Percentiles rank a stretch among this genome's conserved stretches.
Conservation (phyloP, 768 basidiomycete genomes). For the Calocera cornea region DNA sequence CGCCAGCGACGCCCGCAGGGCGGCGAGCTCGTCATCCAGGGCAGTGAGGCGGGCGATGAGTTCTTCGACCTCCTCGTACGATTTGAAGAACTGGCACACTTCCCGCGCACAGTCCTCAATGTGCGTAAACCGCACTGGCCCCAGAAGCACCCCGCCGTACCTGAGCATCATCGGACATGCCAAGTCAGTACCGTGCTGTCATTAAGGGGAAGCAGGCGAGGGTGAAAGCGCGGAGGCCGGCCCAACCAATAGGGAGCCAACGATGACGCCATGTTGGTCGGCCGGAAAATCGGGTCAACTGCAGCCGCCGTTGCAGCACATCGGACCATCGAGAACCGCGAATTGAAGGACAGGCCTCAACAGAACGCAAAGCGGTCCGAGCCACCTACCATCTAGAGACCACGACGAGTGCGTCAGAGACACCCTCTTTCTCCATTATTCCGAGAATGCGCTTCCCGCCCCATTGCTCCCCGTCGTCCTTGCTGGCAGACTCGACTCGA, state of each 20-base stretch:
- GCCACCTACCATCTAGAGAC: conserved; percentile 58
- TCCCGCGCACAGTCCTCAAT: conserved; percentile 64
- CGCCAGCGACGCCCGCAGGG: neutral
- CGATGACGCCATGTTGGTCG: neutral
- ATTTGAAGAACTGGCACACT: conserved; percentile 55
- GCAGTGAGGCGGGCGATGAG: conserved; percentile 40
- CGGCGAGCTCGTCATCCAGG: conserved; percentile 48
- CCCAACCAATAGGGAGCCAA: neutral
- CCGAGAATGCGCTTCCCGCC: conserved; percentile 49
- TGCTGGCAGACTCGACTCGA: conserved; percentile 43
- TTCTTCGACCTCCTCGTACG: conserved; percentile 54
- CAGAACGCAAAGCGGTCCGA: neutral
- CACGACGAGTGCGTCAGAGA: conserved; percentile 66
- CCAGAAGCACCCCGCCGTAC: conserved; percentile 72
- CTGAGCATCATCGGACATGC: conserved; percentile 24
- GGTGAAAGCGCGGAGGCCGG: neutral
- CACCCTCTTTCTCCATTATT: conserved; percentile 53
- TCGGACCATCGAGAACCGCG: neutral
- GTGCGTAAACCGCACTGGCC: conserved; percentile 59
- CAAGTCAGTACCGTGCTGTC: neutral
- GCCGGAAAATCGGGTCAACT: neutral
- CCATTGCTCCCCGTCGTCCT: conserved; percentile 70
- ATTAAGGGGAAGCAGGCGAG: neutral
- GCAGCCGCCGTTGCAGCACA: neutral
- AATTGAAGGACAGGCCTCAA: neutral